These are phyloP conservation scores for Pyricularia sp. DNA, from an alignment of 2,329 filamentous ascomycete genomes.

Conservation along the genomic window DNA sequence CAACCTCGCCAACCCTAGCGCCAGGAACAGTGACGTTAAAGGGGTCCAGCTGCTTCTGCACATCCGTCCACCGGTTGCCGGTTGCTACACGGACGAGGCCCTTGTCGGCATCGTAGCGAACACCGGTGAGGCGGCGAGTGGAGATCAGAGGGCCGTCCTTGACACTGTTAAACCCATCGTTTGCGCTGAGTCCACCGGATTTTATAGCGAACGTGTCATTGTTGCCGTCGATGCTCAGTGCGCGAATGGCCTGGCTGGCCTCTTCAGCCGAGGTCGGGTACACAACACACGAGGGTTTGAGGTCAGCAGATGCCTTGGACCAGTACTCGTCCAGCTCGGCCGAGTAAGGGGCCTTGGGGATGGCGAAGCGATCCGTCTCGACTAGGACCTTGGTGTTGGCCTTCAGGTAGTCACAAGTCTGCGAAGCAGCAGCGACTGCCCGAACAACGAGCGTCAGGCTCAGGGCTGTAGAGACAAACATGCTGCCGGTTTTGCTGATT, in stretches of 20 bases:
- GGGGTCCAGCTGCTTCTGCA: conserved; percentile 39
- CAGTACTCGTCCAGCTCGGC: conserved; percentile 9
- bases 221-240: conserved; percentile 7
- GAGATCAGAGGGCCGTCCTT: conserved; percentile 46
- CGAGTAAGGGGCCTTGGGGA: conserved; percentile 1
- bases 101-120: conserved; percentile 34
- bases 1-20: conserved; percentile 53
- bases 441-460: background rate
- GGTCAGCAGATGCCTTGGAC: conserved; percentile 12
- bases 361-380: conserved; percentile 2
- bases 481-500: background rate
- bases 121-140: conserved; percentile 37
- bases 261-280: conserved; percentile 12
- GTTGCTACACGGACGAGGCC: conserved; percentile 38
- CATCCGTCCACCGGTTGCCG: conserved; percentile 42
- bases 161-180: conserved; percentile 35
- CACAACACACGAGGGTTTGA: conserved; percentile 14
- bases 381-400: background rate
- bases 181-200: conserved; percentile 48
- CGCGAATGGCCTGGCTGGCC: conserved; percentile 9
- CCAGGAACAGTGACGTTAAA: conserved; percentile 48
- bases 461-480: background rate
- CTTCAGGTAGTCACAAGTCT: conserved; percentile 3
- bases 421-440: background rate
- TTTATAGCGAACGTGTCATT: conserved; percentile 34